Conservation (phyloP, 108 stramenopile genomes). For the Cylindrotheca fusiformis region DNA sequence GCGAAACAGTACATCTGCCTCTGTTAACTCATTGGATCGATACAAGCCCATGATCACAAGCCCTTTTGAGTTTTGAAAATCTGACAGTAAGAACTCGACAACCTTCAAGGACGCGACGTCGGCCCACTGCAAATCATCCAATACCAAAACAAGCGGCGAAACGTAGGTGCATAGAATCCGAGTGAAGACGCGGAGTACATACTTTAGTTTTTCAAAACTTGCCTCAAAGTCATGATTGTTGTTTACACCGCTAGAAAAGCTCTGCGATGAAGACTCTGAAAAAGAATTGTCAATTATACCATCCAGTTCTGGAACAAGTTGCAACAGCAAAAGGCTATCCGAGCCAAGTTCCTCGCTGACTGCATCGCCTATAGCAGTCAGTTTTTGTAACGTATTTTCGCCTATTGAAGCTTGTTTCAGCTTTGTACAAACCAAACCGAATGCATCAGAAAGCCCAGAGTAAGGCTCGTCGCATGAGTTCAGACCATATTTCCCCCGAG, state of each 20-base stretch:
- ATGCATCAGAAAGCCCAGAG: not conserved
- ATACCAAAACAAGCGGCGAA: slow-evolving; percentile 12
- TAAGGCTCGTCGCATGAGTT: slow-evolving; percentile 3
- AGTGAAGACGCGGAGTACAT: slow-evolving; percentile 14
- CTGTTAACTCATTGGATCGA: slow-evolving; percentile 48
- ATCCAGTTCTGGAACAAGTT: not conserved
- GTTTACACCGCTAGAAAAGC: not conserved
- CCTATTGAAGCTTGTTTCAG: not conserved
- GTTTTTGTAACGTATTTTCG: not conserved
- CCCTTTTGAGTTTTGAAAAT: not conserved
- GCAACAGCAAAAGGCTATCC: not conserved
- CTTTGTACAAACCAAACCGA: not conserved
- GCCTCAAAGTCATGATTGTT: not conserved
- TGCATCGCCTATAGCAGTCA: not conserved
- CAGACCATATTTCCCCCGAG: slow-evolving; percentile 5
- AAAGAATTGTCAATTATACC: not conserved
- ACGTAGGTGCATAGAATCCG: slow-evolving; percentile 6
- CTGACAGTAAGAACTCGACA: slow-evolving; percentile 7
- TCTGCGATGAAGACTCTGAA: not conserved
- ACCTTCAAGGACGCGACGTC: slow-evolving; percentile 25
- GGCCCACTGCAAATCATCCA: slow-evolving; percentile 38
- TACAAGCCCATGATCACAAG: slow-evolving; percentile 43
- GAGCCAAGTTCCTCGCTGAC: not conserved
- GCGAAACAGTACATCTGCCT: slow-evolving; percentile 4
- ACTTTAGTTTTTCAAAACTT: not conserved